Percentiles rank a stretch among this genome's conserved stretches.
These are phyloP conservation scores for Lepidium didymum DNA, from an alignment of 345 rosid genomes.

Conservation along the genomic window DNA sequence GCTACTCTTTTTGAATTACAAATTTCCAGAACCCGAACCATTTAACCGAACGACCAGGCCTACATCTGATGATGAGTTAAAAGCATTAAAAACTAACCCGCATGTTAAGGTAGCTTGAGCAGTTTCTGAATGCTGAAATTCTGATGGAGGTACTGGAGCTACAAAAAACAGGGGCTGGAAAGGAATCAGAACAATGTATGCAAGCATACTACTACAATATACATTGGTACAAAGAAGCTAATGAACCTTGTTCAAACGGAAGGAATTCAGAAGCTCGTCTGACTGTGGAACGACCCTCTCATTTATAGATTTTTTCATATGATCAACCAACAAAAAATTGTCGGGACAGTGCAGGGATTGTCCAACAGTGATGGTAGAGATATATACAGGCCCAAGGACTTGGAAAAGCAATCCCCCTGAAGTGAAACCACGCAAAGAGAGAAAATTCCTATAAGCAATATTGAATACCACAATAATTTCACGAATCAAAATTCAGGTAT, in stretches of 20 bases:
- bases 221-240: slow-evolving; percentile 5
- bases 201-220: neutral
- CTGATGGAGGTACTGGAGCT: slow-evolving; percentile 62
- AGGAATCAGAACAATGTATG: slow-evolving; percentile 15
- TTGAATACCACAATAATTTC: neutral
- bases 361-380: slow-evolving; percentile 72
- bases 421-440: slow-evolving; percentile 20
- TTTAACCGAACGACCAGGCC: too few relatives aligned
- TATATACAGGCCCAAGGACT: slow-evolving; percentile 61
- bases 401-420: slow-evolving; percentile 77
- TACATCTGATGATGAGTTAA: neutral
- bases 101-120: slow-evolving; percentile 81
- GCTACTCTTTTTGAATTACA: too few relatives aligned
- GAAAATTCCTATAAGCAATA: neutral
- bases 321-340: slow-evolving; percentile 37
- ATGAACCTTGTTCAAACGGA: slow-evolving; percentile 58
- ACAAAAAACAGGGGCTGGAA: slow-evolving; percentile 63
- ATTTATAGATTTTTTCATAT: slow-evolving; percentile 47
- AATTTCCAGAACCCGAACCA: too few relatives aligned
- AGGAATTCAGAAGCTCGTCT: slow-evolving; percentile 37
- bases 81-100: slow-evolving; percentile 45
- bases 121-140: slow-evolving; percentile 83
- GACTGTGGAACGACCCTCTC: slow-evolving; percentile 44
- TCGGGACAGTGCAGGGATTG: slow-evolving; percentile 36
- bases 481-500: neutral